Evolutionary conservation across 2,329 filamentous ascomycete genomes (phyloP).

Genomic region (Westerdykella sp.): DNA sequence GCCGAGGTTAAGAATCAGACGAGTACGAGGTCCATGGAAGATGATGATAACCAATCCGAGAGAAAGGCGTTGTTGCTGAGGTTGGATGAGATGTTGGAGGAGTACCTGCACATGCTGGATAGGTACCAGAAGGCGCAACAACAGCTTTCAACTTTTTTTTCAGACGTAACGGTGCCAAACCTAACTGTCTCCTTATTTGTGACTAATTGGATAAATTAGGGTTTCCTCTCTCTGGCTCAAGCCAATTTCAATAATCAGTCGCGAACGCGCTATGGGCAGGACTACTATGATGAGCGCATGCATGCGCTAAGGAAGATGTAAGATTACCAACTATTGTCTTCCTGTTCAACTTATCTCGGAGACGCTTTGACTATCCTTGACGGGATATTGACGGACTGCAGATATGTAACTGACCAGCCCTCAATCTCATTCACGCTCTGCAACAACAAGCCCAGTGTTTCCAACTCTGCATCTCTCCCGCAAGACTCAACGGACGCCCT

Average conservation of each 20-base stretch:
- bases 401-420: too few species aligned
- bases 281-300: slow-evolving; percentile 70
- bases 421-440: too few species aligned
- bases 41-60: background rate
- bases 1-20: background rate
- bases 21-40: background rate
- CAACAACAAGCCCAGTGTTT: too few species aligned
- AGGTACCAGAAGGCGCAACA: slow-evolving; percentile 57
- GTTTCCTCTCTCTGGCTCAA: slow-evolving; percentile 55
- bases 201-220: slow-evolving; percentile 22
- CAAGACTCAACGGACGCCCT: background rate
- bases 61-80: slow-evolving; percentile 31
- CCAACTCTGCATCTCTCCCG: background rate
- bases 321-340: slow-evolving; percentile 12
- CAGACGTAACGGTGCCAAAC: slow-evolving; percentile 40
- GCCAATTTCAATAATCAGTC: slow-evolving; percentile 67
- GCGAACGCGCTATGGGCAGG: slow-evolving; percentile 59
- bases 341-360: too few species aligned
- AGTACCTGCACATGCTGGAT: slow-evolving; percentile 61
- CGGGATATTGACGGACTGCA: background rate
- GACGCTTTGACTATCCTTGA: too few species aligned
- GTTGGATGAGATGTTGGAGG: slow-evolving; percentile 59
- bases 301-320: slow-evolving; percentile 51
- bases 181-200: background rate
- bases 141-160: slow-evolving; percentile 50